These are phyloP conservation scores for Carallia brachiata DNA, from an alignment of 345 rosid genomes.

Conservation along the genomic window DNA sequence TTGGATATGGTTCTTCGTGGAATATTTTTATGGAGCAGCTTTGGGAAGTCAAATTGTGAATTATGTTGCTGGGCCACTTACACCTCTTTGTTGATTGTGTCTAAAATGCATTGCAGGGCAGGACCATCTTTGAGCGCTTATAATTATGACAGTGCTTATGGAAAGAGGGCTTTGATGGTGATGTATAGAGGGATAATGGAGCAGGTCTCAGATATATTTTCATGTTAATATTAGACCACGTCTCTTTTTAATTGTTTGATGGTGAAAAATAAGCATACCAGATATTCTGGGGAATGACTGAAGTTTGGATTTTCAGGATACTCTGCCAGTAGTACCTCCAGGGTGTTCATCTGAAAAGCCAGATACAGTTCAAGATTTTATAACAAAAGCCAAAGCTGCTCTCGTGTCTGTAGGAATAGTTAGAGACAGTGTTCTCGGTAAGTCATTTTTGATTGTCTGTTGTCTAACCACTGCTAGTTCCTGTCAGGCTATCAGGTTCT, in stretches of 20 bases:
- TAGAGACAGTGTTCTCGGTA: conserved; percentile 84
- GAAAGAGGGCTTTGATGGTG: conserved; percentile 86
- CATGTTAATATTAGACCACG: conserved; percentile 7
- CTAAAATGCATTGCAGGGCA: conserved; percentile 60
- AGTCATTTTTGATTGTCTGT: conserved; percentile 4
- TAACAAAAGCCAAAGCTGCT: conserved; percentile 89
- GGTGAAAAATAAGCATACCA: conserved; percentile 12
- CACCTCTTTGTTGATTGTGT: conserved; percentile 6
- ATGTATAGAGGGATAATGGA: conserved; percentile 99
- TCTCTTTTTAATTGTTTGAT: conserved; percentile 3
- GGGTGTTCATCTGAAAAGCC: conserved; percentile 89
- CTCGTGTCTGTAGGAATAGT: conserved; percentile 97
- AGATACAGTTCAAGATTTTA: conserved; percentile 74
- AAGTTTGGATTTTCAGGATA: conserved; percentile 58
- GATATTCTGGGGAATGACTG: conserved; percentile 25
- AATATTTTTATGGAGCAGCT: background rate
- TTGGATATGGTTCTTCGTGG: conserved; percentile 11
- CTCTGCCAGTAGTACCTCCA: conserved; percentile 89
- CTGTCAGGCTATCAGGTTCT: background rate
- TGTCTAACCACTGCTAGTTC: background rate
- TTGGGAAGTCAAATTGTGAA: background rate
- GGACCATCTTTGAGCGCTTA: conserved; percentile 94
- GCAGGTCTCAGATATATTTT: conserved; percentile 45
- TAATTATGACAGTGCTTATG: conserved; percentile 89
- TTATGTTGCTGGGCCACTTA: background rate